These are phyloP conservation scores for Saccharomyces cerevisiae DNA, from an alignment of 805 yeast genomes.

Conservation along the genomic window DNA sequence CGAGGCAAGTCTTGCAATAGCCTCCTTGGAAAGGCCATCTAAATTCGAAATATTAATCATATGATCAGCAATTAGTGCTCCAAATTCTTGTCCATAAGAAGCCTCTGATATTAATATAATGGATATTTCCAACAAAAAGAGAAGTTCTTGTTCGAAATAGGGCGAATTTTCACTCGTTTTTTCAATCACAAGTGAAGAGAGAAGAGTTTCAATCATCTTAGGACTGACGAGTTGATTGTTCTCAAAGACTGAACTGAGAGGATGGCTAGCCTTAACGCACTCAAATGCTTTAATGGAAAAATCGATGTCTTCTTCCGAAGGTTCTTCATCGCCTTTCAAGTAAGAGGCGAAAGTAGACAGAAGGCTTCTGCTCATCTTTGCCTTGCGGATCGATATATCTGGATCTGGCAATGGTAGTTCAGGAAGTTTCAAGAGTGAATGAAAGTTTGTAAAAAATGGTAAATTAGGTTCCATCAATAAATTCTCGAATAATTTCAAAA, in stretches of 20 bases:
- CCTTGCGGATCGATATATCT: constrained; percentile 50
- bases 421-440: constrained; percentile 43
- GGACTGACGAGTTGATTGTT: constrained; percentile 31
- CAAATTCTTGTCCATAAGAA: constrained; percentile 25
- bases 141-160: constrained; percentile 36
- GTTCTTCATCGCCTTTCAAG: constrained; percentile 88
- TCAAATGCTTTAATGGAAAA: constrained; percentile 73
- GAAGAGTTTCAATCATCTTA: constrained; percentile 27
- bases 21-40: constrained; percentile 9
- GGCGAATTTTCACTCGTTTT: constrained; percentile 25
- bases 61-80: constrained; percentile 12
- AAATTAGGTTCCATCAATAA: constrained; percentile 58
- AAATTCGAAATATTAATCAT: constrained; percentile 6
- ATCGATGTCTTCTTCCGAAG: constrained; percentile 88
- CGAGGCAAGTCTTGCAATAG: constrained; percentile 24
- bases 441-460: constrained; percentile 46
- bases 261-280: constrained; percentile 63
- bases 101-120: constrained; percentile 22
- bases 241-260: constrained; percentile 45
- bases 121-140: constrained; percentile 40
- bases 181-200: constrained; percentile 31
- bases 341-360: constrained; percentile 86
- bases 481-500: constrained; percentile 60
- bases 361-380: constrained; percentile 62
- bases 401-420: constrained; percentile 56